Evolutionary conservation across 1,139 yeast species (phyloP).

Genomic region (Pichia sp.): DNA sequence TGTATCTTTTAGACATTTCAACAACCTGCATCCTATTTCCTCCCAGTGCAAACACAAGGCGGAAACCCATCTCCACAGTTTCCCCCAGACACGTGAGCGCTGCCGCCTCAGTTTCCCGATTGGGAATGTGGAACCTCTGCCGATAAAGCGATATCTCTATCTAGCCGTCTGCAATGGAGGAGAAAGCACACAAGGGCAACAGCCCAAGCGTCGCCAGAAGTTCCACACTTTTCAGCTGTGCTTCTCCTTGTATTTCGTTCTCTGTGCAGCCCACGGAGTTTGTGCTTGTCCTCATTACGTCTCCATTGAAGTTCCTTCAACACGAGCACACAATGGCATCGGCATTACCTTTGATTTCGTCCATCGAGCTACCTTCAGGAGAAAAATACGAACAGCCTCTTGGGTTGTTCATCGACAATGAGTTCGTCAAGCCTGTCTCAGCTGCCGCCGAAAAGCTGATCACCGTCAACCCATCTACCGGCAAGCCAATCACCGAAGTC

Average conservation of each 20-base stretch:
- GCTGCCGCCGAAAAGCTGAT: conserved; percentile 36
- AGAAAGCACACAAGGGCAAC: background rate
- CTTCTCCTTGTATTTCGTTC: background rate
- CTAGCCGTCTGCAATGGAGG: background rate
- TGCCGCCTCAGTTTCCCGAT: background rate
- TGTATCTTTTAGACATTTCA: background rate
- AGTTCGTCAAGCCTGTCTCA: conserved; percentile 40
- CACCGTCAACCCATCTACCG: conserved; percentile 50
- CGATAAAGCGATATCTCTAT: background rate
- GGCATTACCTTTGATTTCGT: conserved; percentile 8
- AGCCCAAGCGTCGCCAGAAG: background rate
- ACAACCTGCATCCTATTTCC: background rate
- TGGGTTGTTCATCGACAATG: conserved; percentile 55
- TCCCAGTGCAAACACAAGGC: background rate
- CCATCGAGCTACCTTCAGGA: conserved; percentile 29
- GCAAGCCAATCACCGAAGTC: conserved; percentile 46
- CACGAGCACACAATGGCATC: background rate
- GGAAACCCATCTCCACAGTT: background rate
- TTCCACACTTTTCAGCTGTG: background rate
- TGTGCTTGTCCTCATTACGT: too few relatives aligned
- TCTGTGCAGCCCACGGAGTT: too few relatives aligned
- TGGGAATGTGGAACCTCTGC: background rate
- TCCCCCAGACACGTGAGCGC: background rate
- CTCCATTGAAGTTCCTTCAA: too few relatives aligned
- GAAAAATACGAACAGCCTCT: conserved; percentile 41